Percentiles rank a stretch among this genome's conserved stretches.
phyloP scores from a whole-genome alignment of 495 filamentous ascomycete genomes.

The Cercophora newfieldiana region DNA sequence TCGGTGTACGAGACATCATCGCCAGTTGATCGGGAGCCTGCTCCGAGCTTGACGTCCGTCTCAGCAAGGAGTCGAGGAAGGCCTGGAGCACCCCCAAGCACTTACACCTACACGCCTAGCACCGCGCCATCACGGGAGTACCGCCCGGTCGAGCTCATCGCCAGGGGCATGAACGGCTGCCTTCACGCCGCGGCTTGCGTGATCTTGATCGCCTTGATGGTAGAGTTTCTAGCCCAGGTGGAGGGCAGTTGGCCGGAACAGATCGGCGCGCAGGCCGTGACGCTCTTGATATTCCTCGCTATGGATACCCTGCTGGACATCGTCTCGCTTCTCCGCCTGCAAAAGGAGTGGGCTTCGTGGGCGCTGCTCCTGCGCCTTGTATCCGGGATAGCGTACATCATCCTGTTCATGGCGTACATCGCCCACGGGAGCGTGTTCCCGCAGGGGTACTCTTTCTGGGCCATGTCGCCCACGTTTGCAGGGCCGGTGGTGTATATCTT shows the following conservation, averaged over 20 bases:
- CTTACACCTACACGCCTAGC: background rate
- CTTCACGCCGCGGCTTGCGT: slow-evolving; percentile 17
- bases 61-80: background rate
- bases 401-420: slow-evolving; percentile 31
- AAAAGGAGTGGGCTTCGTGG: slow-evolving; percentile 25
- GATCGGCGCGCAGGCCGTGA: slow-evolving; percentile 24
- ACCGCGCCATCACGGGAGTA: background rate
- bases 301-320: slow-evolving; percentile 35
- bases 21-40: background rate
- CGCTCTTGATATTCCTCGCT: slow-evolving; percentile 31
- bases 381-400: slow-evolving; percentile 27
- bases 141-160: background rate
- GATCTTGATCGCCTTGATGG: slow-evolving; percentile 15
- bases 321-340: slow-evolving; percentile 27
- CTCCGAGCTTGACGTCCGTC: background rate
- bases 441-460: slow-evolving; percentile 26
- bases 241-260: background rate
- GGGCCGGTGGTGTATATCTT: slow-evolving; percentile 30
- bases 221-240: slow-evolving; percentile 6
- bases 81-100: background rate
- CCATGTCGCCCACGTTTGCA: slow-evolving; percentile 18
- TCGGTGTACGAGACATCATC: slow-evolving; percentile 20
- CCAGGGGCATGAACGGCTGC: slow-evolving; percentile 15
- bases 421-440: slow-evolving; percentile 29
- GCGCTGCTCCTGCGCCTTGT: slow-evolving; percentile 22